Evolutionary conservation across 2,329 filamentous ascomycete species (phyloP), one percentile per base, ranked within the genome.

Genomic region (Diplodia sapinea): DNA sequence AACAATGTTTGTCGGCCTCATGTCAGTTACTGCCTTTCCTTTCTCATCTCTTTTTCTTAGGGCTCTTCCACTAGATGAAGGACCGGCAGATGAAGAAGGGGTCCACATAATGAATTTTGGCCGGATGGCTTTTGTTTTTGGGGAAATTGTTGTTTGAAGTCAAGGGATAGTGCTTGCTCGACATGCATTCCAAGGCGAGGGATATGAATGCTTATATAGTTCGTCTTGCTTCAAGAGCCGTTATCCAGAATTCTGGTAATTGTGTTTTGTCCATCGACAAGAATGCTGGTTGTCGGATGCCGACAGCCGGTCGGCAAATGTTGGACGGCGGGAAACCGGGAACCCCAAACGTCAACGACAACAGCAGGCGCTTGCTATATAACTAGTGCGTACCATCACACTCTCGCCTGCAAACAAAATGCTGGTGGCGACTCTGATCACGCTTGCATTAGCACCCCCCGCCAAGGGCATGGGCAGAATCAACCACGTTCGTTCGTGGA

Each of bases 401-500:
- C 13, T 52, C 49, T 52, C 49, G 49, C 3, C 23, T 52, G 49
- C 49, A 12, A 15, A 5, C 3, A 52, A 26, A 2, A 52, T 52
- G 49, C 49, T 52, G 17, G 1, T 52, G n/a, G 49, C 49, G 20
- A 52, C 49, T 52, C 20, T 52, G 49, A 52, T 52, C 23, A 52
- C 49, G 49, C 23, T 52, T 26, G 49, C 49, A 3, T 52, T 29
- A 52, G 49, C 49, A n/a, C n/a, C 49, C 2, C 49, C 49, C 3
- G 49, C 49, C n/a, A 29, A 52, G 9, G 49, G 49, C 49, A 20
- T 52, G 20, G 49, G 49, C 3, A 52, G 49, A 26, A 52, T 52
- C 49, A 52, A 52, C 23, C 20, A 52, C n/a, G n/a, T 52, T 20
- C n/a, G 49, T n/a, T 52, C 49, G 23, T 52, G 49, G 49, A 52